A percentile compares a stretch with the other conserved stretches of the same genome.
Evolutionary conservation across 2,329 filamentous ascomycete species (phyloP).

Genomic region (Penicillium sp.): DNA sequence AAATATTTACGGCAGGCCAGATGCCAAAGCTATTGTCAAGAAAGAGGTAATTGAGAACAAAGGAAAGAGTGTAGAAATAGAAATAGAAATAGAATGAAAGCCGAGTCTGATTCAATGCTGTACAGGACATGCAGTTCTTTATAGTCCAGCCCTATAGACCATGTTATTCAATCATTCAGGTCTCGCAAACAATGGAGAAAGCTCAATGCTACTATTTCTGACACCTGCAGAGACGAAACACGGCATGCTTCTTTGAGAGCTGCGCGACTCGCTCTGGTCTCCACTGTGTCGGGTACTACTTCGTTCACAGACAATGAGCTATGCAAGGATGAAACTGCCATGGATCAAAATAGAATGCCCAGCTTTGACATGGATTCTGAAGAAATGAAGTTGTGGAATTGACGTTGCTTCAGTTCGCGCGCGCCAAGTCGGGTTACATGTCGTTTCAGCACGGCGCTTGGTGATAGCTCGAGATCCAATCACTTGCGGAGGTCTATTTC

Average conservation of each 20-base stretch:
- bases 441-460: constrained; percentile 14
- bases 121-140: constrained; percentile 2
- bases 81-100: constrained; percentile 11
- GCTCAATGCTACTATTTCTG: constrained; percentile 16
- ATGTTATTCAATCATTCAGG: background rate
- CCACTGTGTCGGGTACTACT: constrained; percentile 7
- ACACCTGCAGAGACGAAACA: constrained; percentile 17
- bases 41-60: constrained; percentile 14
- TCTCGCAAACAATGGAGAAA: constrained; percentile 3
- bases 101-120: background rate
- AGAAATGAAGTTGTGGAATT: background rate
- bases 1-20: constrained; percentile 15
- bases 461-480: constrained; percentile 16
- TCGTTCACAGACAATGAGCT: constrained; percentile 8
- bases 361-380: background rate
- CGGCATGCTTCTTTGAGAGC: constrained; percentile 8
- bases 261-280: constrained; percentile 10
- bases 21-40: constrained; percentile 12
- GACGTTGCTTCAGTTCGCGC: constrained; percentile 23
- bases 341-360: constrained; percentile 11
- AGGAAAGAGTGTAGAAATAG: constrained; percentile 5
- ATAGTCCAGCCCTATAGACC: constrained; percentile 11
- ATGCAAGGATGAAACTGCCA: constrained; percentile 19
- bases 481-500: constrained; percentile 1
- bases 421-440: constrained; percentile 16